Evolutionary conservation across 148 eudicot genomes (phyloP), one percentile per base, ranked within the genome.

Genomic region (Dianthus caryophyllus): DNA sequence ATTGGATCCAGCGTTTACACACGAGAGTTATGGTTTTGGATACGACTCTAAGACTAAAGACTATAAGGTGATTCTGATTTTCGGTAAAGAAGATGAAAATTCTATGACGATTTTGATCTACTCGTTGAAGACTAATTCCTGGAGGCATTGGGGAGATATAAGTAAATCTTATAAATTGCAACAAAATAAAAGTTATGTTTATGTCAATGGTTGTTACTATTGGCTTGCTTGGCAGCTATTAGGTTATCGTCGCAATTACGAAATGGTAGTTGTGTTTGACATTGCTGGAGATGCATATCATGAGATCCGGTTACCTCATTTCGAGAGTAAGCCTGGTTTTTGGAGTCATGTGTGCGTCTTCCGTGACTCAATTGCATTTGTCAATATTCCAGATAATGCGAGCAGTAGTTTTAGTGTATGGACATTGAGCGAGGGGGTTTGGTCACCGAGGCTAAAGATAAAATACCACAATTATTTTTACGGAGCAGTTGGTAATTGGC

Each of bases 91-190:
- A n/a, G n/a, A n/a, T n/a, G n/a, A n/a, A n/a, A n/a, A 11, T 18
- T 33, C 56, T 55, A 25, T 54, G 27, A 56, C 65, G 11, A 24
- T 72, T 25, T 47, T 55, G 5, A 47, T 72, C 5, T 65, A 72
- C 30, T 72, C 75, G 5, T 47, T 46, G 47, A 64, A 36, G 57
- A 16, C 30, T 2, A 57, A 72, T 65, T 55, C 64, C 21, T 72
- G 75, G 75, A 72, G 64, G 56, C 12, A 65, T 15, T 65, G 57
- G 70, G 70, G 75, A n/a, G 64, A 72, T 11, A 6, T 56, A 30
- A 13, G 5, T 1, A 33, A 47, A 0, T 26, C 30, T 25, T 72
- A 72, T 13, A 0, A 46, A 4, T 44, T 72, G 46, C 13, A 22
- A 16, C 11, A 1, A 0, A 18, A 56, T 1, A 5, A 2, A 1